Evolutionary conservation across 176 grass and related monocot genomes (phyloP), one percentile per base, ranked within the genome.

Genomic region (Zoysia japonica): DNA sequence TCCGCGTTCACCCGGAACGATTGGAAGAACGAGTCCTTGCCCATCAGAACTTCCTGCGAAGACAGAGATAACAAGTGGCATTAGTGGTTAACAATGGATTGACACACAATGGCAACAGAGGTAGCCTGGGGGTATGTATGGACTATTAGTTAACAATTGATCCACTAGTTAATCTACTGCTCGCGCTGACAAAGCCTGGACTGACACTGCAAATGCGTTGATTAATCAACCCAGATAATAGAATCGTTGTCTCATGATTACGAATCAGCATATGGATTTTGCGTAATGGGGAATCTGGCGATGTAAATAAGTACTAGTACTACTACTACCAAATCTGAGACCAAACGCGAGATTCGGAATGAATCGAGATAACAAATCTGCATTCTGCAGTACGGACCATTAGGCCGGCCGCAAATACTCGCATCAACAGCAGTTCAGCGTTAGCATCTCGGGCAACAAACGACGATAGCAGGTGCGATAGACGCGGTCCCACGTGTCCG

Each of bases 21-120:
- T 13, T 78, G 78, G 72, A 97, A 97, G 82, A 78, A 97, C 56
- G 81, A 83, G 80, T 97, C 94, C 72, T 94, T 97, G 43, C 94
- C 94, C 91, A 90, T 97, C 60, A 97, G 83, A 0, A 97, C 94
- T 80, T 97, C 91, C 94, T 97, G 89, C 2, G 47, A 6, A 55
- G 39, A 6, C 3, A 17, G 61, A 53, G 1, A 38, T 56, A 15
- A 42, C 6, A 76, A 41, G 20, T 12, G 9, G 16, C 39, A 67
- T 4, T 11, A 64, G 20, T 0, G 11, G 35, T 10, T 6, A 64
- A 64, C 3, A 6, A 61, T 61, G 59, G 61, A 5, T 63, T 37
- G 28, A 37, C 2, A 63, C 28, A 14, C 5, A 47, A 47, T 12
- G 40, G 28, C 28, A 28, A 28, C 28, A 28, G 28, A 28, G 28